These are phyloP conservation scores for Cercospora sojina DNA, from an alignment of 2,329 filamentous ascomycete species.

Conservation along the genomic window DNA sequence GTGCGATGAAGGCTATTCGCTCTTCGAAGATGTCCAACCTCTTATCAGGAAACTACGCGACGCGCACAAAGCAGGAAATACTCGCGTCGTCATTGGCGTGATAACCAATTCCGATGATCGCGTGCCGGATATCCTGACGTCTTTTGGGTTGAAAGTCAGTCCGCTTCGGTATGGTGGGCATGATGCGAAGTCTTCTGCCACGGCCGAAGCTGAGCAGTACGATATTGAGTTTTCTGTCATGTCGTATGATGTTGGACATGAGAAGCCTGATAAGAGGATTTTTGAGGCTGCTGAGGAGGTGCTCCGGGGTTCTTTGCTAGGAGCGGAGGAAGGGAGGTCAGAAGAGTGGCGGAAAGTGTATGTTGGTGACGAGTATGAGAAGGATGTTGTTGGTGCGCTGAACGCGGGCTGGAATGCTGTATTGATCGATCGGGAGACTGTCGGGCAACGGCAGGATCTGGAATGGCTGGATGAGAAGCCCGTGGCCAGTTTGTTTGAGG, in stretches of 20 bases:
- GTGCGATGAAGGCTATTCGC: conserved; percentile 53
- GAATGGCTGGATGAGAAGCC: conserved; percentile 26
- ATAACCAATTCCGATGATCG: conserved; percentile 64
- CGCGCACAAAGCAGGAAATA: conserved; percentile 14
- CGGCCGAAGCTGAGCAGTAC: conserved; percentile 14
- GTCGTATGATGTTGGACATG: conserved; percentile 62
- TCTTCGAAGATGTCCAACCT: conserved; percentile 49
- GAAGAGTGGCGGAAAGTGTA: conserved; percentile 47
- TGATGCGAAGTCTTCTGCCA: conserved; percentile 34
- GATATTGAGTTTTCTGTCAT: conserved; percentile 60
- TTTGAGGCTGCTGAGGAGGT: conserved; percentile 56
- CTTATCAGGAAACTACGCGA: conserved; percentile 47
- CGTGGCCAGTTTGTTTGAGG: conserved; percentile 20
- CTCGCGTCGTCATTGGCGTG: conserved; percentile 52
- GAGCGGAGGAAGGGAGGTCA: conserved; percentile 31
- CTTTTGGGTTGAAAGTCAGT: conserved; percentile 53
- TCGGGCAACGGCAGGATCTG: conserved; percentile 18
- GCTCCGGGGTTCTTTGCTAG: conserved; percentile 38
- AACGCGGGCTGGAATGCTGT: conserved; percentile 51
- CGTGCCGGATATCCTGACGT: conserved; percentile 55
- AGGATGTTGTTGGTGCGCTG: conserved; percentile 53
- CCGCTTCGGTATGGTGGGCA: conserved; percentile 42
- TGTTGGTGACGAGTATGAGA: conserved; percentile 55
- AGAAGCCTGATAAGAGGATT: conserved; percentile 59
- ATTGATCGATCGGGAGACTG: conserved; percentile 42